Base-by-base conservation (phyloP, 345 rosid species). In the Cardamine chenopodiifolia region DNA sequence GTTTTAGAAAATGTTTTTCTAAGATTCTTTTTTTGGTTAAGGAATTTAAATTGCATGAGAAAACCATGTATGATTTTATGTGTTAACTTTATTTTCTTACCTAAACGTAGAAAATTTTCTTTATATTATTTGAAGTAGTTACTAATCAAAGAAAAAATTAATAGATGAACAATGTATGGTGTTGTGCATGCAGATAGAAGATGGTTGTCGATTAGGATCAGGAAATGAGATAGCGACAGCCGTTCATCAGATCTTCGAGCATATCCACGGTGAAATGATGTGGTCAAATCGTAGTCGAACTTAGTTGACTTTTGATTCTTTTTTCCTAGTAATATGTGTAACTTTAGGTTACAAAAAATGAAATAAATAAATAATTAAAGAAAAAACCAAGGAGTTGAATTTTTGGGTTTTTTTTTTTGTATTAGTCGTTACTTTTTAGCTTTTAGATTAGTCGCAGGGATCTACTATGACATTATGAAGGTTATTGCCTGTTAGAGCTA, bases 151-250 rank as follows among this genome's bases (percentile, higher is more conserved):
- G 13, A n/a, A 2, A 39, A 12, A n/a, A 6, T 44, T 15, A 15
- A 44, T 7, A n/a, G 49, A 72, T 13, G 71, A 44, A 18, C 64
- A 53, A 35, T 62, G 39, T 13, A 65, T 44, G 70, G 52, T 69
- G 48, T 22, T 31, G 56, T 40, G 71, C 52, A 31, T 80, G 75
- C 86, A 90, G 96, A 85, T 83, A 35, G 96, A 87, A 81, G 90
- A 90, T 14, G 89, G 79, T 0, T 90, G 93, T 76, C 72, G 80
- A 71, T 62, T 90, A 45, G 79, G 81, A 74, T 81, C 93, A 58
- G 88, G 87, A 1, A 87, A 85, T 61, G 89, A 82, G 84, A 83
- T 88, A 42, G 84, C 80, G 68, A 74, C 85, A 68, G 80, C 89
- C 22, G 83, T 83, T 77, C 81, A 82, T 82, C 82, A 83, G 40